Evolutionary conservation across 352 stramenopile genomes (phyloP), one percentile per base, ranked within the genome.

Genomic region (Globisporangium polare): DNA sequence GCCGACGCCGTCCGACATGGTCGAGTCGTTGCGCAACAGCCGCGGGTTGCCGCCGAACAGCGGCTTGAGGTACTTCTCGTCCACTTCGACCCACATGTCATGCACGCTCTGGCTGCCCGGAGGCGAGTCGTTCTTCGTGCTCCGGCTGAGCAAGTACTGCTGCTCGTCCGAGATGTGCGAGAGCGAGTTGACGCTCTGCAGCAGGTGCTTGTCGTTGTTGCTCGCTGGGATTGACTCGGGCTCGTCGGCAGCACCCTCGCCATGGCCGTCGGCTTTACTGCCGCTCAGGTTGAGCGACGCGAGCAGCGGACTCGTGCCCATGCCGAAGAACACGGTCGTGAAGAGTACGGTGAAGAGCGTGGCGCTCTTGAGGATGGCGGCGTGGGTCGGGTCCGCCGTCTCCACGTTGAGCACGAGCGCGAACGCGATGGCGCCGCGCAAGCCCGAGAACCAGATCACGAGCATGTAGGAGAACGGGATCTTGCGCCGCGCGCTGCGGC

Each of bases 371-470:
- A 87, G 56, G n/a, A 83, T 72, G 12, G 73, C 73, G 1, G 55
- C 64, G 47, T 87, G 77, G 39, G 68, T 41, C 5, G 39, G 72
- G 37, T 55, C 45, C 8, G 45, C 18, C 0, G 56, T 73, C 29
- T 63, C 47, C 8, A 77, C 64, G 46, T 77, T 80, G 5, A 79
- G 59, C 29, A 65, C 67, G 26, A 88, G 78, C 17, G 86, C 83
- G 61, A 93, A 97, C 9, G 88, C 86, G 27, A 97, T 85, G 45
- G 89, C 66, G 22, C 89, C 89, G 22, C 89, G 78, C 10, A 96
- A 69, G 4, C 89, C 89, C 13, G 82, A 81, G 62, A 95, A 95
- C 80, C 82, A 96, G 53, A 96, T 78, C 50, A 81, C 71, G 29
- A 77, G 18, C 73, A 77, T 76, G 55, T 77, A 72, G 43, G 45